phyloP scores from a whole-genome alignment of 176 grass and related monocot genomes.

The Musa beccarii region DNA sequence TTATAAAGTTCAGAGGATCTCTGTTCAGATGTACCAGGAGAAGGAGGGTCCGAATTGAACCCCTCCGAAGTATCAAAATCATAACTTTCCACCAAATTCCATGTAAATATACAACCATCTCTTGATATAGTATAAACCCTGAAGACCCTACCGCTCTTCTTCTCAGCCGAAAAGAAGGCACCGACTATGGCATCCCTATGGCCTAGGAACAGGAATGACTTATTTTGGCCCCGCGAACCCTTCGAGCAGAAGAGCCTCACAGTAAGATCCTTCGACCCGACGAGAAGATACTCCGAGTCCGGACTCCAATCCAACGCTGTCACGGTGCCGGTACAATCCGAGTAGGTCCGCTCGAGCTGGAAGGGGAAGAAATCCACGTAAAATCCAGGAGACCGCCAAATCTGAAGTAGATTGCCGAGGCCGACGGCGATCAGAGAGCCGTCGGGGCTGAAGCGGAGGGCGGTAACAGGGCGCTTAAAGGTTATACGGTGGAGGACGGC shows the following conservation, averaged over 20 bases:
- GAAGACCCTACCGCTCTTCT: constrained; percentile 47
- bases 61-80: constrained; percentile 19
- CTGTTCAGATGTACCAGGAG: constrained; percentile 47
- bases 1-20: constrained; percentile 5
- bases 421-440: constrained; percentile 65
- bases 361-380: constrained; percentile 89
- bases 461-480: constrained; percentile 59
- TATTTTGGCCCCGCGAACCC: constrained; percentile 34
- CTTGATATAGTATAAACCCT: constrained; percentile 63
- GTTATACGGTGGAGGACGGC: constrained; percentile 65
- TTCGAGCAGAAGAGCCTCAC: constrained; percentile 54
- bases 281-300: constrained; percentile 70
- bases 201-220: constrained; percentile 71
- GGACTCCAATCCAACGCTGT: constrained; percentile 90
- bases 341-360: constrained; percentile 68
- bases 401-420: constrained; percentile 71
- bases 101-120: constrained; percentile 78
- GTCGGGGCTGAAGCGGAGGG: constrained; percentile 64
- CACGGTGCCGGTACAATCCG: constrained; percentile 54
- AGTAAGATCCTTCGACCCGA: constrained; percentile 73
- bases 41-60: constrained; percentile 30
- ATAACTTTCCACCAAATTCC: constrained; percentile 52
- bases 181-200: constrained; percentile 55
- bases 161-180: constrained; percentile 65
- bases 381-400: constrained; percentile 85